These are phyloP conservation scores for Pachysolen tannophilus DNA, from an alignment of 805 yeast genomes.

Conservation along the genomic window DNA sequence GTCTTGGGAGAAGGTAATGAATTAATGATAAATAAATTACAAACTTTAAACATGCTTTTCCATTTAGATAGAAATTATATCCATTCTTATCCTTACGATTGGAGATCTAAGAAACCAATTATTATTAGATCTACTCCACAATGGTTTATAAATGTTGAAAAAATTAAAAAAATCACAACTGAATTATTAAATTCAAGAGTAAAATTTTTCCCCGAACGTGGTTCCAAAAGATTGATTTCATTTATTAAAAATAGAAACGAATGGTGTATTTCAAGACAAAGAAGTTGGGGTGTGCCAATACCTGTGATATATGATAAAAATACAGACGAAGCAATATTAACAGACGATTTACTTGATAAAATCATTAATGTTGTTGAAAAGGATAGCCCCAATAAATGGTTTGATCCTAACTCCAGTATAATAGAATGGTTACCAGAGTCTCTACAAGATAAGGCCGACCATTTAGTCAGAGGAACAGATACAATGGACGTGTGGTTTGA, in stretches of 20 bases:
- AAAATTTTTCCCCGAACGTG: constrained; percentile 65
- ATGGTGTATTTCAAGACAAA: constrained; percentile 97
- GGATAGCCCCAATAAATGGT: constrained; percentile 78
- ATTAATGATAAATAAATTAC: constrained; percentile 34
- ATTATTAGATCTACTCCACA: constrained; percentile 93
- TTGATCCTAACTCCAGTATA: constrained; percentile 42
- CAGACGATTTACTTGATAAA: constrained; percentile 44
- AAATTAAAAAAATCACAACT: constrained; percentile 57
- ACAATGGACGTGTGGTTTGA: constrained; percentile 99
- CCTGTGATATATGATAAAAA: constrained; percentile 67
- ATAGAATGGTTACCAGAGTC: constrained; percentile 67
- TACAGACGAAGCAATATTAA: constrained; percentile 59
- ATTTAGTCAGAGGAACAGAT: constrained; percentile 64
- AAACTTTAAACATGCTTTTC: constrained; percentile 35
- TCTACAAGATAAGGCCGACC: constrained; percentile 29
- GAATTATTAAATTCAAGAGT: constrained; percentile 49
- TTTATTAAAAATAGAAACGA: constrained; percentile 76
- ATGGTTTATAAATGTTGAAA: constrained; percentile 87
- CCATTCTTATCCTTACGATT: constrained; percentile 94
- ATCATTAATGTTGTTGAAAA: constrained; percentile 49
- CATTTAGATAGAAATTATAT: constrained; percentile 40
- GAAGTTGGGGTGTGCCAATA: constrained; percentile 97
- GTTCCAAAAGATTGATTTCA: constrained; percentile 59
- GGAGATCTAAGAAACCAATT: constrained; percentile 96
- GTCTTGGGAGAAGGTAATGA: constrained; percentile 57